Percentiles rank a stretch among this genome's conserved stretches.
phyloP scores from a whole-genome alignment of 306 rosid genomes.

The Castanea mollissima region DNA sequence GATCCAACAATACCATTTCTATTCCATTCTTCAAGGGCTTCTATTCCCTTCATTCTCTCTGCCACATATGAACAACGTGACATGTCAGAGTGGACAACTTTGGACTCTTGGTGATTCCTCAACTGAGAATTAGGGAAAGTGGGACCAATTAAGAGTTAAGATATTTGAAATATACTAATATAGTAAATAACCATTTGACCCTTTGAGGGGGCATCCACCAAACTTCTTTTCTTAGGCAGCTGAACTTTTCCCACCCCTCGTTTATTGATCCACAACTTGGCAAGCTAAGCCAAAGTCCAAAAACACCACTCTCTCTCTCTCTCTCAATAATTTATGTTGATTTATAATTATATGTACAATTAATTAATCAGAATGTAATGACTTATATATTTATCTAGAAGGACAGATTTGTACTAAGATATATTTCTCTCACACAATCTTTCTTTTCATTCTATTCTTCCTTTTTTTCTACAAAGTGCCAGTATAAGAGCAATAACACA shows the following conservation, averaged over 20 bases:
- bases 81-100: constrained; percentile 20
- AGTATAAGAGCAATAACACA: too few relatives aligned
- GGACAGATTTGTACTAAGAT: neutral
- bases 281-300: neutral
- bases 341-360: too few relatives aligned
- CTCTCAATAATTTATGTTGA: too few relatives aligned
- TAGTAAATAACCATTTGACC: constrained; percentile 30
- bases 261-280: neutral
- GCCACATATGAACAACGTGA: constrained; percentile 19
- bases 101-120: neutral
- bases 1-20: constrained; percentile 24
- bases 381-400: neutral
- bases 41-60: constrained; percentile 14
- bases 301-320: neutral
- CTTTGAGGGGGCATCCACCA: constrained; percentile 1
- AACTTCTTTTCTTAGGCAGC: neutral
- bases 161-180: neutral
- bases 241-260: neutral
- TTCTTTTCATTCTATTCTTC: too few relatives aligned
- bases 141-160: constrained; percentile 12
- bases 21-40: constrained; percentile 17
- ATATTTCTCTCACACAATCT: neutral
- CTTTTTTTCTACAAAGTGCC: too few relatives aligned
- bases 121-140: constrained; percentile 3
- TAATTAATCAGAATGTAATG: too few relatives aligned